These are phyloP conservation scores for Penicillium vulpinum DNA, from an alignment of 2,329 filamentous ascomycete species.

Conservation along the genomic window DNA sequence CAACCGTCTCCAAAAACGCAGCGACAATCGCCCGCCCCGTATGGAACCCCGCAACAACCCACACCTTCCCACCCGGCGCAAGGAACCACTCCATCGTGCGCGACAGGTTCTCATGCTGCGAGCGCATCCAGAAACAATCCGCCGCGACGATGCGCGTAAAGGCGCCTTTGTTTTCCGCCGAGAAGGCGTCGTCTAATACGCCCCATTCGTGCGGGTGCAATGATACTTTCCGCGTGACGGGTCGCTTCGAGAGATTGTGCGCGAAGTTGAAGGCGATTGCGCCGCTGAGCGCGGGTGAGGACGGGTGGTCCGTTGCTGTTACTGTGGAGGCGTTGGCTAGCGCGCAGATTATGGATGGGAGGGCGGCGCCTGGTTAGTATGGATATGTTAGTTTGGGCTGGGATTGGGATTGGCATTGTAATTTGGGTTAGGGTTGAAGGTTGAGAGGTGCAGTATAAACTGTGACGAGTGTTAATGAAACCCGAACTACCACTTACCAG, in stretches of 20 bases:
- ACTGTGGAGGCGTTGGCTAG: constrained; percentile 42
- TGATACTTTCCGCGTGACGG: constrained; percentile 20
- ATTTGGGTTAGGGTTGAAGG: no score
- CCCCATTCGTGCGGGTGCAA: constrained; percentile 60
- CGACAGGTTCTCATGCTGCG: constrained; percentile 57
- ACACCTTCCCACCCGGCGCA: constrained; percentile 41
- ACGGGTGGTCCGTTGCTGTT: constrained; percentile 54
- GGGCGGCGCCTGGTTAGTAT: constrained; percentile 36
- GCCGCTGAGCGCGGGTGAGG: constrained; percentile 42
- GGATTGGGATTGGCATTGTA: no score
- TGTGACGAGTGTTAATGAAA: neutral
- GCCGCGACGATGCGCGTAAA: constrained; percentile 60
- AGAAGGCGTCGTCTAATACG: constrained; percentile 43
- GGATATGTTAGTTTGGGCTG: neutral
- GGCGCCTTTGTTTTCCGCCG: constrained; percentile 33
- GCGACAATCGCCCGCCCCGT: constrained; percentile 58
- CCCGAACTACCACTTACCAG: constrained; percentile 50
- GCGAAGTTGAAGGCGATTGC: constrained; percentile 50
- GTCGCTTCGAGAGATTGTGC: constrained; percentile 43
- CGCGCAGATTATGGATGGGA: constrained; percentile 42
- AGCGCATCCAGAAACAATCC: constrained; percentile 62
- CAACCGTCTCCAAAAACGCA: constrained; percentile 54
- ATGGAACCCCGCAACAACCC: constrained; percentile 60
- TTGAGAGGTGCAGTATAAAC: neutral
- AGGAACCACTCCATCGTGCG: constrained; percentile 59